Conservation (phyloP, 83 land plant genomes). For the Picea abies region DNA sequence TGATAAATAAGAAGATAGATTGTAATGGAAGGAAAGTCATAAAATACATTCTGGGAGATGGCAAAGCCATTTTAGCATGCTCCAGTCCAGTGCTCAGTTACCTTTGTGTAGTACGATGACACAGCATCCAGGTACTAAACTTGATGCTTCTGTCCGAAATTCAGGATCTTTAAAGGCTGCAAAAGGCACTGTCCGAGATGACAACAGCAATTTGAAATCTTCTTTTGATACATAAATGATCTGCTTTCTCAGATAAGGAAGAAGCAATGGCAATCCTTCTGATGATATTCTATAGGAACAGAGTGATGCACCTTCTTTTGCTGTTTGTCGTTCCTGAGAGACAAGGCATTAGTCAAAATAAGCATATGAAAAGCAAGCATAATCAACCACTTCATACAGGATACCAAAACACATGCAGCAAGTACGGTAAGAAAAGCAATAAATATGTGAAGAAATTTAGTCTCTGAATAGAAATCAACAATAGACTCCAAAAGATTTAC, state of each 20-base stretch:
- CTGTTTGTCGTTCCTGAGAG: slow-evolving; percentile 86
- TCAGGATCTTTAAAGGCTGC: slow-evolving; percentile 69
- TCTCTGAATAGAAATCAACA: background rate
- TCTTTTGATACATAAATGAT: slow-evolving; percentile 48
- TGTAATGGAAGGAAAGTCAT: background rate
- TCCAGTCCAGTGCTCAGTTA: slow-evolving; percentile 15
- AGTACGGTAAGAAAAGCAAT: background rate
- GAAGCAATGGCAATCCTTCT: slow-evolving; percentile 92
- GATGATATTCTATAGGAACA: slow-evolving; percentile 93
- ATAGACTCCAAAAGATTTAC: background rate
- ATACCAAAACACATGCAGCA: too few relatives aligned
- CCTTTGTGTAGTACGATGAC: slow-evolving; percentile 69
- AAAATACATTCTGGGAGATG: background rate
- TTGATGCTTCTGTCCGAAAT: slow-evolving; percentile 58
- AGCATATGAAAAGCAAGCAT: background rate
- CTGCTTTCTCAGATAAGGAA: slow-evolving; percentile 87
- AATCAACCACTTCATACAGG: background rate
- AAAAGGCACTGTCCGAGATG: slow-evolving; percentile 63
- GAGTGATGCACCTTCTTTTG: slow-evolving; percentile 55
- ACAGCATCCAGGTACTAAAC: slow-evolving; percentile 81
- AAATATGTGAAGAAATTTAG: background rate
- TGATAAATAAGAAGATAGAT: background rate
- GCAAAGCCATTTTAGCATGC: background rate
- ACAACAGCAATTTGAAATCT: slow-evolving; percentile 85
- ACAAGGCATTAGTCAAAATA: background rate